Conservation (phyloP, 2,329 filamentous ascomycete species). For the Sclerotiophoma versabilis region DNA sequence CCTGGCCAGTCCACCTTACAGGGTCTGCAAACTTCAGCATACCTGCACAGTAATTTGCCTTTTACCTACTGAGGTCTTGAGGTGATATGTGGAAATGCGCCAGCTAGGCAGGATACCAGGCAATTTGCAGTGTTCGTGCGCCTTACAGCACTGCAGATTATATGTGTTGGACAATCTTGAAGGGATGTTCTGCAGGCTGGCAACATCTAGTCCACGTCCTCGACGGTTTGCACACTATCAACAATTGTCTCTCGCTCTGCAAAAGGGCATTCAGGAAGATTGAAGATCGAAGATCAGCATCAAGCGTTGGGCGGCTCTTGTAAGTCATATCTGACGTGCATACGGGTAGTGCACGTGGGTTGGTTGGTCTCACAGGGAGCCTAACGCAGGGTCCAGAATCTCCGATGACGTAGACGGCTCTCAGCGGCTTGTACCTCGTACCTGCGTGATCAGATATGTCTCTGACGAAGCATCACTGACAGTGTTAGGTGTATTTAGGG, state of each 20-base stretch:
- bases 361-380: conserved; percentile 3
- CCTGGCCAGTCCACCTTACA: too few relatives aligned
- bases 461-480: conserved; percentile 5
- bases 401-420: conserved; percentile 15
- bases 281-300: conserved; percentile 3
- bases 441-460: conserved; percentile 17
- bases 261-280: not conserved
- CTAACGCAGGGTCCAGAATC: conserved; percentile 11
- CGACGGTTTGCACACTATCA: not conserved
- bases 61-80: too few relatives aligned
- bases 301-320: conserved; percentile 7
- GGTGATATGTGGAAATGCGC: too few relatives aligned
- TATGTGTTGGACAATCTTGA: too few relatives aligned
- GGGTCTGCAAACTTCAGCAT: too few relatives aligned
- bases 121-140: too few relatives aligned
- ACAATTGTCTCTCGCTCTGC: not conserved
- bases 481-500: not conserved
- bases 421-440: conserved; percentile 6
- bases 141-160: too few relatives aligned
- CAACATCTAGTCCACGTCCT: not conserved
- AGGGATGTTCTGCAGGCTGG: too few relatives aligned
- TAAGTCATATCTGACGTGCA: conserved; percentile 11
- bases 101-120: too few relatives aligned
- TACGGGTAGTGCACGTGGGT: conserved; percentile 12
- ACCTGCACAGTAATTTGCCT: too few relatives aligned